A percentile compares a stretch with the other conserved stretches of the same genome.
These are phyloP conservation scores for Elaphomyces granulatus DNA, from an alignment of 495 filamentous ascomycete species.

Conservation along the genomic window DNA sequence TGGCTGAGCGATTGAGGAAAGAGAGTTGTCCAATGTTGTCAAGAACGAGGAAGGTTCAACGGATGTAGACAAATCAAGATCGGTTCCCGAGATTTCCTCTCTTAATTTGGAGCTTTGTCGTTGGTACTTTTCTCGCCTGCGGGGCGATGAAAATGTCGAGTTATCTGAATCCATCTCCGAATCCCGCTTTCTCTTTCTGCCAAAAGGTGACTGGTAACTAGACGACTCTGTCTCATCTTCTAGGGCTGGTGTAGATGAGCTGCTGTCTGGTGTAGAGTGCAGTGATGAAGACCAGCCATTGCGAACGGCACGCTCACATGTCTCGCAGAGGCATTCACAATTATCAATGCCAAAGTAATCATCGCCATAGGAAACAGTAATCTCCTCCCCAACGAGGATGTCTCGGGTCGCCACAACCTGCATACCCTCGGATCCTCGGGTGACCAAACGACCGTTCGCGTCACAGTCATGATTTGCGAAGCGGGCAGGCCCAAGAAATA, in stretches of 20 bases:
- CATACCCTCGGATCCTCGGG: constrained; percentile 71
- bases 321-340: constrained; percentile 82
- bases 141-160: constrained; percentile 20
- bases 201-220: constrained; percentile 4
- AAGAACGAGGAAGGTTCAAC: constrained; percentile 1
- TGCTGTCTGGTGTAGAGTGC: constrained; percentile 26
- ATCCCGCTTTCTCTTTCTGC: constrained; percentile 31
- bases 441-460: constrained; percentile 77
- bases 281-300: constrained; percentile 63
- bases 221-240: constrained; percentile 15
- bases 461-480: constrained; percentile 97
- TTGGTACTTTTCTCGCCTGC: constrained; percentile 25
- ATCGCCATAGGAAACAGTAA: constrained; percentile 88
- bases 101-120: constrained; percentile 27
- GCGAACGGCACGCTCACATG: constrained; percentile 58
- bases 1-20: not conserved
- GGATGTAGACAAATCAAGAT: constrained; percentile 15
- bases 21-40: not conserved
- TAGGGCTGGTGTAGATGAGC: constrained; percentile 23
- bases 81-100: constrained; percentile 19
- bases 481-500: constrained; percentile 88
- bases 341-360: constrained; percentile 95
- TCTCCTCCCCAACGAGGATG: constrained; percentile 81
- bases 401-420: constrained; percentile 65
- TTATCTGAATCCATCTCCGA: constrained; percentile 24